phyloP scores from a whole-genome alignment of 345 rosid species.

The Eucalyptus tenuipes region DNA sequence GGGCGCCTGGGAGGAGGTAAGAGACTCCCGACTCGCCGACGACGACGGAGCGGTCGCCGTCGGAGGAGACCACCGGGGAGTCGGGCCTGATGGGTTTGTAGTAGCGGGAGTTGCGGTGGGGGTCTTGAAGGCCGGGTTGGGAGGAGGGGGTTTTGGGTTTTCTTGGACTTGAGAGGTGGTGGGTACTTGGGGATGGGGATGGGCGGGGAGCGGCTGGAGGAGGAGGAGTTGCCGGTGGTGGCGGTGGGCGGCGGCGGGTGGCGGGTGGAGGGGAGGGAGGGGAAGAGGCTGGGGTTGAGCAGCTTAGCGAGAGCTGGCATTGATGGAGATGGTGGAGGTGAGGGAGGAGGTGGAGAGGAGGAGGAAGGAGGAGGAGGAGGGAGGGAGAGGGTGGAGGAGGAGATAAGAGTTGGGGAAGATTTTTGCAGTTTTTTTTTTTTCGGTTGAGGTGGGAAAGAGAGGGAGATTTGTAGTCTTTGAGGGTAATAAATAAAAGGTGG shows the following conservation, averaged over 20 bases:
- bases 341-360: neutral
- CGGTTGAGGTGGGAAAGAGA: neutral
- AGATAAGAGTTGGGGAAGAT: neutral
- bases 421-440: neutral
- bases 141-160: neutral
- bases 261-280: slow-evolving; percentile 38
- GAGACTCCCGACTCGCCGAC: slow-evolving; percentile 79
- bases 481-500: neutral
- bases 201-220: slow-evolving; percentile 28
- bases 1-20: slow-evolving; percentile 83
- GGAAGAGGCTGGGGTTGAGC: slow-evolving; percentile 53
- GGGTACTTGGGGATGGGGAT: slow-evolving; percentile 67
- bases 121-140: slow-evolving; percentile 56
- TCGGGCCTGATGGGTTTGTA: slow-evolving; percentile 74
- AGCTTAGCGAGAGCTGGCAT: slow-evolving; percentile 60
- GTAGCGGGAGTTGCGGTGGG: slow-evolving; percentile 57
- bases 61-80: slow-evolving; percentile 44
- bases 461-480: neutral
- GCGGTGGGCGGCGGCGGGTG: neutral
- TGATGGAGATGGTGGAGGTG: neutral
- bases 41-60: slow-evolving; percentile 63
- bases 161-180: slow-evolving; percentile 24
- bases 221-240: neutral
- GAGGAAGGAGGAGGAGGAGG: neutral
- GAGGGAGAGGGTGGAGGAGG: neutral